These are phyloP conservation scores for Fusarium succisae DNA, from an alignment of 2,329 filamentous ascomycete genomes.

Conservation along the genomic window DNA sequence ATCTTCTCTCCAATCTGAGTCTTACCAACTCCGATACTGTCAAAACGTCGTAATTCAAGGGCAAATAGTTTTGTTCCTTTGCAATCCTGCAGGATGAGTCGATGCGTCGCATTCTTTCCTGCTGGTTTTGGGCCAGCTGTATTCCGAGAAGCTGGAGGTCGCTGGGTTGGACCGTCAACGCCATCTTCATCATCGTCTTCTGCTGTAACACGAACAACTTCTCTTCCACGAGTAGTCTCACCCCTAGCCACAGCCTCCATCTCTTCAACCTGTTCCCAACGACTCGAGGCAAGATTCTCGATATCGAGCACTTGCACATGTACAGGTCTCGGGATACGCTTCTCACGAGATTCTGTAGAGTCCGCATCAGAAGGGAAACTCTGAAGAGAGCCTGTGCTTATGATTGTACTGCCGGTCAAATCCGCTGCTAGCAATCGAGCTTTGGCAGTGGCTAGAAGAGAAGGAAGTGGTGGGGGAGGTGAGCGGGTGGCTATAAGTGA, in stretches of 20 bases:
- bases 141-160: not conserved
- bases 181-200: constrained; percentile 56
- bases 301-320: constrained; percentile 87
- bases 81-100: constrained; percentile 83
- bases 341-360: constrained; percentile 63
- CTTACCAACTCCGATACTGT: constrained; percentile 71
- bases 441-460: constrained; percentile 80
- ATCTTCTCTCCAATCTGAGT: constrained; percentile 83
- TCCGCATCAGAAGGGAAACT: constrained; percentile 64
- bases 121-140: constrained; percentile 30
- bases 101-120: constrained; percentile 71
- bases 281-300: constrained; percentile 80
- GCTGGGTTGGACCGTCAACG: constrained; percentile 52
- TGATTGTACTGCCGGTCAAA: constrained; percentile 64
- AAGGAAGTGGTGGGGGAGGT: constrained; percentile 70
- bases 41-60: constrained; percentile 75
- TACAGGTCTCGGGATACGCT: constrained; percentile 67
- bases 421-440: constrained; percentile 83
- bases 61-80: constrained; percentile 74
- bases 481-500: constrained; percentile 66
- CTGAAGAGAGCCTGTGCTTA: constrained; percentile 53
- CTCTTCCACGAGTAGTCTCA: constrained; percentile 77
- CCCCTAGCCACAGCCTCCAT: constrained; percentile 78
- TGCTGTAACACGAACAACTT: constrained; percentile 76
- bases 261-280: constrained; percentile 88